These are phyloP conservation scores for Penicillium coprophilum DNA, from an alignment of 495 filamentous ascomycete genomes.

Conservation along the genomic window DNA sequence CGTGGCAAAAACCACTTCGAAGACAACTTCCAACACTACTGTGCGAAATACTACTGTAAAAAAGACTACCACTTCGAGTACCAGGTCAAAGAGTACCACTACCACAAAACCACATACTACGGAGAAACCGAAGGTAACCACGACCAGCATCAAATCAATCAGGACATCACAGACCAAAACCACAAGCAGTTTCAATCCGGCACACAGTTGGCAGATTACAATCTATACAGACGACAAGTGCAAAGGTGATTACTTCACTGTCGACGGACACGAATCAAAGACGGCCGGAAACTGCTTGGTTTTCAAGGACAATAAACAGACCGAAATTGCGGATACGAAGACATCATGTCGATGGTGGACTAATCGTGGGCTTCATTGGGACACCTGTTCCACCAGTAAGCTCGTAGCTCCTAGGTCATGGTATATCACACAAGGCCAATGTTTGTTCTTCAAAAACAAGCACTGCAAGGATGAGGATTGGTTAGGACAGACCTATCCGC, in stretches of 20 bases:
- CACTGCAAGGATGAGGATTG: not conserved
- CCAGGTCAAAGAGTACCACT: not conserved
- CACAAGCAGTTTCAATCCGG: not conserved
- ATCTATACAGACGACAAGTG: not conserved
- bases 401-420: slow-evolving; percentile 6
- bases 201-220: not conserved
- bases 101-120: not conserved
- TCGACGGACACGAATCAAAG: slow-evolving; percentile 13
- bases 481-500: not conserved
- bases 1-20: not conserved
- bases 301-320: not conserved
- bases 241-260: slow-evolving; percentile 3
- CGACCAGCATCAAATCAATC: not conserved
- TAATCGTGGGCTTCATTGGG: slow-evolving; percentile 1
- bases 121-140: not conserved
- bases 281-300: too few relatives aligned
- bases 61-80: not conserved
- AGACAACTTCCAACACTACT: not conserved
- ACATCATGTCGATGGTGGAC: slow-evolving; percentile 17
- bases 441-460: not conserved
- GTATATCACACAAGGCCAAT: not conserved
- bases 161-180: not conserved
- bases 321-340: not conserved
- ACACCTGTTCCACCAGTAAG: not conserved
- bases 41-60: not conserved